phyloP scores from a whole-genome alignment of 441 rosid species.

The Gossypium lobatum region DNA sequence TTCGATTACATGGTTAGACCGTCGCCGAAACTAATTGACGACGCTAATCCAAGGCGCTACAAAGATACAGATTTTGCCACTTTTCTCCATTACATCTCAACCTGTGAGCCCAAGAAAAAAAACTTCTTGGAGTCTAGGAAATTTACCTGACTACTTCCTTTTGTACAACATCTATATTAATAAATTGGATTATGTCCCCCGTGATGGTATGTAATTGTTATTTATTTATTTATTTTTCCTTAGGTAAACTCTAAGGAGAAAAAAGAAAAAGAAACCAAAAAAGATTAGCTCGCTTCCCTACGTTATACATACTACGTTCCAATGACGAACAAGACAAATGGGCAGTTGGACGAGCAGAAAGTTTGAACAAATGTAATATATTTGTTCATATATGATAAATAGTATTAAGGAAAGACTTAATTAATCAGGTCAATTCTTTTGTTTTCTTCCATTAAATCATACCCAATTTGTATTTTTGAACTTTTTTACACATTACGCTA shows the following conservation, averaged over 20 bases:
- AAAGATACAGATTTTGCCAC: constrained; percentile 57
- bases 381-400: not conserved
- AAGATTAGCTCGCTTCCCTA: not conserved
- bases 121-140: constrained; percentile 67
- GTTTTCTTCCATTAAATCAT: not conserved
- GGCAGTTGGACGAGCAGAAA: not conserved
- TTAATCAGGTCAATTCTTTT: not conserved
- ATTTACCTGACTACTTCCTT: constrained; percentile 9
- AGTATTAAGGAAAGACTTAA: not conserved
- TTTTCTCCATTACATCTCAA: constrained; percentile 55
- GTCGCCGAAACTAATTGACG: constrained; percentile 38
- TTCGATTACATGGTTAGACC: constrained; percentile 40
- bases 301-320: not conserved
- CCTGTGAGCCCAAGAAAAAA: constrained; percentile 65
- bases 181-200: not conserved
- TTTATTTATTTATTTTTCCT: not conserved
- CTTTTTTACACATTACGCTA: not conserved
- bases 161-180: not conserved
- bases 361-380: not conserved
- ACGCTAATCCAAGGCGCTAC: constrained; percentile 48
- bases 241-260: not conserved
- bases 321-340: not conserved
- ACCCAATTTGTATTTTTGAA: not conserved
- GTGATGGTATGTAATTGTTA: not conserved
- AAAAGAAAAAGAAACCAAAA: not conserved